Evolutionary conservation across 164 flowering plant species (phyloP).

Genomic region (Nelumbo lutea): DNA sequence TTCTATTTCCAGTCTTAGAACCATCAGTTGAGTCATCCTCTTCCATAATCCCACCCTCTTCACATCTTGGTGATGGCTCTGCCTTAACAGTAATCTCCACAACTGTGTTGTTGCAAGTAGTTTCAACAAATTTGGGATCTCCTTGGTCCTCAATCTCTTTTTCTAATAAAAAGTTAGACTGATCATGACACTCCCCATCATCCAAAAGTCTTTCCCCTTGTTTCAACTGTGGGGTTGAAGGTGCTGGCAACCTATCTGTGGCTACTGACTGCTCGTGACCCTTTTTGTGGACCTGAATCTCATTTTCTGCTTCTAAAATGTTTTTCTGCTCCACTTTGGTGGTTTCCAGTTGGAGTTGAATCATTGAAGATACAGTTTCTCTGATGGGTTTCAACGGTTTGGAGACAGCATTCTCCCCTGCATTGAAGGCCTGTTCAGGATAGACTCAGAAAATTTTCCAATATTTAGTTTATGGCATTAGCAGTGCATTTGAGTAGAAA

Average conservation of each 20-base stretch:
- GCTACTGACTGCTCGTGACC: conserved; percentile 29
- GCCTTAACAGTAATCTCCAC: conserved; percentile 11
- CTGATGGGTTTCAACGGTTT: conserved; percentile 50
- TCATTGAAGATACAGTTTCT: conserved; percentile 51
- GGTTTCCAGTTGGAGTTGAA: conserved; percentile 35
- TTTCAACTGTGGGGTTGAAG: conserved; percentile 77
- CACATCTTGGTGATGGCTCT: conserved; percentile 14
- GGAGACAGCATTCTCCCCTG: conserved; percentile 34
- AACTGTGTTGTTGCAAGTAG: conserved; percentile 26
- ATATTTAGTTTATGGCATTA: not conserved
- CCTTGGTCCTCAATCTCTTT: conserved; percentile 47
- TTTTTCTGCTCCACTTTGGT: conserved; percentile 18
- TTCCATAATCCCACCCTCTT: conserved; percentile 34
- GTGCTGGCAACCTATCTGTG: conserved; percentile 67
- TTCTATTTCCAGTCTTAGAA: conserved; percentile 21
- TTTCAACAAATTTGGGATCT: conserved; percentile 85
- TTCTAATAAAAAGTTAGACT: conserved; percentile 39
- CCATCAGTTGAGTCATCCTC: conserved; percentile 42
- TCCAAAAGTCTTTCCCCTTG: conserved; percentile 45
- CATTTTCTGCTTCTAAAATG: conserved; percentile 20
- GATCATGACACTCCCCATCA: conserved; percentile 62
- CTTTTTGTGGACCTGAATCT: conserved; percentile 11
- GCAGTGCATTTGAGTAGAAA: not conserved
- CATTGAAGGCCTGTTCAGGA: conserved; percentile 70
- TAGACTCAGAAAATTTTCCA: conserved; percentile 7